These are phyloP conservation scores for Xylaria acuta DNA, from an alignment of 495 filamentous ascomycete species.

Conservation along the genomic window DNA sequence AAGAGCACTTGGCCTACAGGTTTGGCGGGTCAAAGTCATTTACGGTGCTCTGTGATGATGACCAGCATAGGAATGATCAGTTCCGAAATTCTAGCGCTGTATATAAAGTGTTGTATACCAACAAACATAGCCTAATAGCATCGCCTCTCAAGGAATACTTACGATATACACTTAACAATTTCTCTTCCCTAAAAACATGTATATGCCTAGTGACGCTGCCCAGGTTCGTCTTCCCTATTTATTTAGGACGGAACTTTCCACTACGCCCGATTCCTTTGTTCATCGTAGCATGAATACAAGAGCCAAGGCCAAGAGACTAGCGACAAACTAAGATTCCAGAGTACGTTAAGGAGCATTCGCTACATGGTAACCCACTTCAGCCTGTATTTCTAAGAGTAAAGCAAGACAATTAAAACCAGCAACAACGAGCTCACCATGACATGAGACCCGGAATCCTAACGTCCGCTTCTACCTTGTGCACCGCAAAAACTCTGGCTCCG, in stretches of 20 bases:
- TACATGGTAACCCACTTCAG: not conserved
- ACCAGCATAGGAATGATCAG: slow-evolving; percentile 36
- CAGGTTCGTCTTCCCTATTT: not conserved
- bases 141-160: slow-evolving; percentile 41
- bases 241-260: not conserved
- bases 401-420: not conserved
- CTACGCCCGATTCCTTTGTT: not conserved
- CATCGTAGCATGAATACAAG: not conserved
- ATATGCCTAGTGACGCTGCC: not conserved
- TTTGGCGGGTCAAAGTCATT: slow-evolving; percentile 31
- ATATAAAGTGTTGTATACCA: slow-evolving; percentile 38
- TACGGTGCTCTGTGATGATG: slow-evolving; percentile 34
- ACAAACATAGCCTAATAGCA: slow-evolving; percentile 38
- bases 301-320: not conserved
- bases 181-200: not conserved
- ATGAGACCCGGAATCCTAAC: not conserved
- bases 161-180: not conserved
- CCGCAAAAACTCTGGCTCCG: slow-evolving; percentile 35
- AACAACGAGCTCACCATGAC: not conserved
- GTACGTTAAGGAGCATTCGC: not conserved
- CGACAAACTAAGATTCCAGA: not conserved
- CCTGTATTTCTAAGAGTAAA: not conserved
- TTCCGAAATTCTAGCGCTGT: slow-evolving; percentile 33
- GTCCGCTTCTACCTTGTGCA: not conserved
- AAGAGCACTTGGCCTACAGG: slow-evolving; percentile 44